phyloP scores from a whole-genome alignment of 257 asterid species.

The Nemophila menziesii region DNA sequence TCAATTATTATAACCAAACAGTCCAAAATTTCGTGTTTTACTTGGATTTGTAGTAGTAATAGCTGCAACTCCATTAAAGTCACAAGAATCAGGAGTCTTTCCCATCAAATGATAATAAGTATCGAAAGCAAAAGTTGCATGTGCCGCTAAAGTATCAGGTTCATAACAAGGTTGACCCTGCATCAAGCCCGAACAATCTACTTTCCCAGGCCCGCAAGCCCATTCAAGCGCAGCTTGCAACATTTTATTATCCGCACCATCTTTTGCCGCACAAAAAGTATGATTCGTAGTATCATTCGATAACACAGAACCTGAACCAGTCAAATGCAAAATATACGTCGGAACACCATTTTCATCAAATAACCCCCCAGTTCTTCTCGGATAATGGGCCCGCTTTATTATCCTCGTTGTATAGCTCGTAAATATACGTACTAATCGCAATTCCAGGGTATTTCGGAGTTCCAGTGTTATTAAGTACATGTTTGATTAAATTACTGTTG shows the following conservation, averaged over 20 bases:
- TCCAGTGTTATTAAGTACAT: constrained; percentile 59
- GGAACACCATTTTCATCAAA: constrained; percentile 59
- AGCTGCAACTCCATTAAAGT: constrained; percentile 85
- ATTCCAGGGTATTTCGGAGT: constrained; percentile 77
- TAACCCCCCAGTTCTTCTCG: constrained; percentile 88
- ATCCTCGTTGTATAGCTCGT: constrained; percentile 87
- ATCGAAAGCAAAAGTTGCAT: constrained; percentile 72
- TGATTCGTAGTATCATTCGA: constrained; percentile 71
- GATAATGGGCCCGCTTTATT: constrained; percentile 47
- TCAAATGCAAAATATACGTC: constrained; percentile 45
- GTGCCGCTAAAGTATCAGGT: constrained; percentile 65
- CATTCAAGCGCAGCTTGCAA: constrained; percentile 92
- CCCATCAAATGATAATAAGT: constrained; percentile 61
- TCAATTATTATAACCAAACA: too few relatives aligned
- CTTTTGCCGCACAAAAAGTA: constrained; percentile 61
- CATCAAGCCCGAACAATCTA: constrained; percentile 53
- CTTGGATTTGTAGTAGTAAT: constrained; percentile 83
- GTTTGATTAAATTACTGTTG: constrained; percentile 70
- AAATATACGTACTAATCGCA: constrained; percentile 58
- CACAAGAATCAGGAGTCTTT: constrained; percentile 48
- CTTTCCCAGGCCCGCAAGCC: constrained; percentile 94
- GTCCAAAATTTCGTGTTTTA: too few relatives aligned
- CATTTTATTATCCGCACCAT: constrained; percentile 61
- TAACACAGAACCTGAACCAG: constrained; percentile 50
- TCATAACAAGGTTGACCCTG: constrained; percentile 85